phyloP scores from a whole-genome alignment of 164 flowering plant species.

The Dillenia turbinata region DNA sequence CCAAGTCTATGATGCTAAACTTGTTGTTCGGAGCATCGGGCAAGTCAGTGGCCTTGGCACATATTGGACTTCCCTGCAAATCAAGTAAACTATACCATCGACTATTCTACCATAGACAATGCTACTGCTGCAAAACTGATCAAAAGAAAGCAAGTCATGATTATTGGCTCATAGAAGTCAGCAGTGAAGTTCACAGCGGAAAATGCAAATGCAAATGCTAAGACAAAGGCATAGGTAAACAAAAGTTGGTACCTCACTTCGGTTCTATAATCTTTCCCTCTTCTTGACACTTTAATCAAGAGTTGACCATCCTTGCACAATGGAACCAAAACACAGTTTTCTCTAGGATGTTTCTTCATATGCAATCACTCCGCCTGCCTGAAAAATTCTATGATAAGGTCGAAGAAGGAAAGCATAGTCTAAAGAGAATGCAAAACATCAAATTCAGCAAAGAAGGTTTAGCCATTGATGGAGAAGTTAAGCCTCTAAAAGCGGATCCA shows the following conservation, averaged over 20 bases:
- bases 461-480: constrained; percentile 27
- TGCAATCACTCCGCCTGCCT: constrained; percentile 25
- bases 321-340: constrained; percentile 57
- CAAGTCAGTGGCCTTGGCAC: no score
- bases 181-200: constrained; percentile 30
- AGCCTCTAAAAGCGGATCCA: constrained; percentile 38
- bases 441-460: constrained; percentile 51
- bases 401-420: constrained; percentile 53
- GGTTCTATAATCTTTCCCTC: no score
- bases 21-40: no score
- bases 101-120: constrained; percentile 26
- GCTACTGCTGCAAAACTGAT: constrained; percentile 19
- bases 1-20: no score
- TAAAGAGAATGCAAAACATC: constrained; percentile 36
- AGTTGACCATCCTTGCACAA: constrained; percentile 27
- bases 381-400: constrained; percentile 54
- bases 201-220: constrained; percentile 27
- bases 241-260: no score
- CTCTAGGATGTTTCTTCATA: constrained; percentile 32
- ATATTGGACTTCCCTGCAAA: no score
- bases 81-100: constrained; percentile 26
- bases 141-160: constrained; percentile 23
- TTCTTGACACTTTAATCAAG: constrained; percentile 14
- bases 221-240: background rate
- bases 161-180: constrained; percentile 29